Evolutionary conservation across 192 early-diverging fungal species (phyloP).

Genomic region (Obelidium mucronatum): DNA sequence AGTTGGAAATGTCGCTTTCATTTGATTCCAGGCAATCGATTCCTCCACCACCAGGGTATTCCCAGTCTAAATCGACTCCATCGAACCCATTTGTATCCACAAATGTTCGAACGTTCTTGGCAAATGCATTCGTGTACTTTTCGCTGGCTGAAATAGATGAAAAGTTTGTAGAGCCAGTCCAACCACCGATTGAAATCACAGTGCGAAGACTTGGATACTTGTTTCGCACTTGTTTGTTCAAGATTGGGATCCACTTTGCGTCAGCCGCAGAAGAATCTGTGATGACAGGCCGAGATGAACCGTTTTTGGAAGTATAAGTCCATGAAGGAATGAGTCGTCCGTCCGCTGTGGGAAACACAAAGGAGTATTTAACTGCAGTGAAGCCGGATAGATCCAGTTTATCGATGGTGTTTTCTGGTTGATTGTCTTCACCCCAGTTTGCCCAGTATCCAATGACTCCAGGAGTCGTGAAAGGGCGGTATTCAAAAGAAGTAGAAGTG

Average conservation of each 20-base stretch:
- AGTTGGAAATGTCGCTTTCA: conserved; percentile 14
- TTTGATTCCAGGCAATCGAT: not conserved
- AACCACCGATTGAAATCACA: conserved; percentile 35
- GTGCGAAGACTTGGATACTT: conserved; percentile 21
- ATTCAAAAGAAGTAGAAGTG: not conserved
- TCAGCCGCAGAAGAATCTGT: not conserved
- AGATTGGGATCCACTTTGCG: conserved; percentile 8
- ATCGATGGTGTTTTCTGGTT: conserved; percentile 16
- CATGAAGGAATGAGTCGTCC: not conserved
- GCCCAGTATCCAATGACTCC: conserved; percentile 31
- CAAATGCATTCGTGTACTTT: not conserved
- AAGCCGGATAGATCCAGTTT: not conserved
- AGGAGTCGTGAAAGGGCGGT: conserved; percentile 1
- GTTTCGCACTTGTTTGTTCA: not conserved
- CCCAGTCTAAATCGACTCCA: conserved; percentile 43
- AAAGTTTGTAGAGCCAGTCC: conserved; percentile 29
- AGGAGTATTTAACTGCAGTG: conserved; percentile 10
- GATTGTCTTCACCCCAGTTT: conserved; percentile 1
- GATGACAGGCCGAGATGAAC: not conserved
- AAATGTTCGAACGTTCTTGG: conserved; percentile 5
- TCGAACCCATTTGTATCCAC: conserved; percentile 34
- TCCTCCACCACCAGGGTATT: conserved; percentile 28
- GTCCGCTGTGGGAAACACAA: not conserved
- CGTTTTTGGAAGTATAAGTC: not conserved
- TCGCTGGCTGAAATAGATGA: conserved; percentile 21